These are phyloP conservation scores for Andrographis paniculata DNA, from an alignment of 305 asterid species.

Conservation along the genomic window DNA sequence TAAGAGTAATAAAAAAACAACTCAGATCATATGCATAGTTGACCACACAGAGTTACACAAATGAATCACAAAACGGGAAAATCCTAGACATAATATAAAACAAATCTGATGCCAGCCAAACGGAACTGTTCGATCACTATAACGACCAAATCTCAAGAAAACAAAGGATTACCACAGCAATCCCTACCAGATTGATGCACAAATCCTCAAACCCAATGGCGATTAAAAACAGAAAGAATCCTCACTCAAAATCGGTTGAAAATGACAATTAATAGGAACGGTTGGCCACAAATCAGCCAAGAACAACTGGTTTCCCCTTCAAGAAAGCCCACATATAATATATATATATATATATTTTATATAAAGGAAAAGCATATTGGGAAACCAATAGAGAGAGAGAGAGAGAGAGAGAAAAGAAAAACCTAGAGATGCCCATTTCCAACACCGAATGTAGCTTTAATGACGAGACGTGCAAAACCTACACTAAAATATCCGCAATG, in stretches of 20 bases:
- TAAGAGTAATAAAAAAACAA: not conserved
- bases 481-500: not conserved
- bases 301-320: constrained; percentile 20
- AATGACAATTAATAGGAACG: constrained; percentile 17
- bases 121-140: not conserved
- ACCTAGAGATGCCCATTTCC: constrained; percentile 4
- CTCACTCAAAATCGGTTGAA: constrained; percentile 25
- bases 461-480: not conserved
- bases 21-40: not conserved
- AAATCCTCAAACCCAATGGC: constrained; percentile 16
- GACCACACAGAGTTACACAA: constrained; percentile 6
- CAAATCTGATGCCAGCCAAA: not conserved
- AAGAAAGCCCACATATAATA: constrained; percentile 4
- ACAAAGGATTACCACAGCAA: constrained; percentile 3
- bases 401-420: not conserved
- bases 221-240: constrained; percentile 5
- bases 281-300: constrained; percentile 22
- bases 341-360: constrained; percentile 4
- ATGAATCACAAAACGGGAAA: not conserved
- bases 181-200: constrained; percentile 9
- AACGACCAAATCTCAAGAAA: not conserved
- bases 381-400: too few species aligned
- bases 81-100: not conserved
- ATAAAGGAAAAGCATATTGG: constrained; percentile 2
- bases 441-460: not conserved